Conservation (phyloP, 805 yeast species). For the Saccharomyces eubayanus region DNA sequence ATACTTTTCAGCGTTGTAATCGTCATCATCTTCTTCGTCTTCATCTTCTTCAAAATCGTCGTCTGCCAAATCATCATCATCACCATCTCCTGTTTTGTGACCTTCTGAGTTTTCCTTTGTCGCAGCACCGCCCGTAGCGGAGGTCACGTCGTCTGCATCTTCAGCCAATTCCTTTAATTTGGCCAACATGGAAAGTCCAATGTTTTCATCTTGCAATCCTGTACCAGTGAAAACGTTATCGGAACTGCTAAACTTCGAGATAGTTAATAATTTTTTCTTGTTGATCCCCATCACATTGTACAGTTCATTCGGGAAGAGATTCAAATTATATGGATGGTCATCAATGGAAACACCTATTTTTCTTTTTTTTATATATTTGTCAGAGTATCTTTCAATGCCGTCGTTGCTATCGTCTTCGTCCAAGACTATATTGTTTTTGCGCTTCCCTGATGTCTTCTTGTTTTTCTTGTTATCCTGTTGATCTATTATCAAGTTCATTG, state of each 20-base stretch:
- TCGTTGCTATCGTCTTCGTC: slow-evolving; percentile 44
- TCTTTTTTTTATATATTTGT: slow-evolving; percentile 62
- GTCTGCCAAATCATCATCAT: slow-evolving; percentile 41
- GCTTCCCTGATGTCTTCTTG: slow-evolving; percentile 8
- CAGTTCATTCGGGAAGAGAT: slow-evolving; percentile 71
- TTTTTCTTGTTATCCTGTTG: slow-evolving; percentile 9
- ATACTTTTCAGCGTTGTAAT: slow-evolving; percentile 54
- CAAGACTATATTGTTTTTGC: slow-evolving; percentile 22
- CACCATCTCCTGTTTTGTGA: slow-evolving; percentile 24
- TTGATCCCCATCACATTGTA: slow-evolving; percentile 62
- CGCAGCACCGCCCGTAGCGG: slow-evolving; percentile 19
- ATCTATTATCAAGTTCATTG: slow-evolving; percentile 31
- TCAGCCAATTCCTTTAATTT: slow-evolving; percentile 43
- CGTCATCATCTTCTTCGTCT: slow-evolving; percentile 49
- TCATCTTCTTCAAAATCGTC: slow-evolving; percentile 53
- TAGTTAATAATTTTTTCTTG: slow-evolving; percentile 42
- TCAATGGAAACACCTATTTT: slow-evolving; percentile 63
- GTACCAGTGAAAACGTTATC: slow-evolving; percentile 23
- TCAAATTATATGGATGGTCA: slow-evolving; percentile 66
- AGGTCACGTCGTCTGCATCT: slow-evolving; percentile 33
- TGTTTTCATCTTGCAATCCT: slow-evolving; percentile 21
- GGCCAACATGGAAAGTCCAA: slow-evolving; percentile 36
- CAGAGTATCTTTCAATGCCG: slow-evolving; percentile 76
- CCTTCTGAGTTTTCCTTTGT: slow-evolving; percentile 29
- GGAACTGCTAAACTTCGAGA: slow-evolving; percentile 29